Evolutionary conservation across 371 early-diverging fungal species (phyloP).

Genomic region (Mucor lusitanicus): DNA sequence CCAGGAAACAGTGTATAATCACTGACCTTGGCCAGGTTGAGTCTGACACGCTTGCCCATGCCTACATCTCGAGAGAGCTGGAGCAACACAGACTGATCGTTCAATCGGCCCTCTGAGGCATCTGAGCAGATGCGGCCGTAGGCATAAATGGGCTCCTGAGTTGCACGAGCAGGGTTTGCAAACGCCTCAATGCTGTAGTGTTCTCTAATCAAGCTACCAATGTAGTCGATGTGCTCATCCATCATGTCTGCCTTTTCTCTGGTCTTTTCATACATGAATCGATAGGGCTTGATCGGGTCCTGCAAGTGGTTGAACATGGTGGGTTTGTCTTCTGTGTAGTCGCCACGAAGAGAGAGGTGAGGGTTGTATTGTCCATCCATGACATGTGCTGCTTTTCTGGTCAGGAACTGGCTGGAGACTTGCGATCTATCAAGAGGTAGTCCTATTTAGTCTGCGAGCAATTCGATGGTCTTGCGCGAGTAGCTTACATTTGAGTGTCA

Average conservation of each 20-base stretch:
- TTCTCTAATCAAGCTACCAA: constrained; percentile 57
- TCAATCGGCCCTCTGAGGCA: constrained; percentile 57
- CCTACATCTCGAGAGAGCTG: constrained; percentile 78
- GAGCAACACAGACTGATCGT: constrained; percentile 70
- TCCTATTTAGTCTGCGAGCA: no score
- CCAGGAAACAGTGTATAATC: constrained; percentile 74
- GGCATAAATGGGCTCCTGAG: constrained; percentile 36
- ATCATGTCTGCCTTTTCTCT: constrained; percentile 69
- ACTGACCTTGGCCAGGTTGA: constrained; percentile 58
- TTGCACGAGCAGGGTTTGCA: constrained; percentile 65
- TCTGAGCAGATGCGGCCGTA: constrained; percentile 79
- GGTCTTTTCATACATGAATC: constrained; percentile 90
- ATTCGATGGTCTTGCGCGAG: no score
- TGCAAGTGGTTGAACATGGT: constrained; percentile 37
- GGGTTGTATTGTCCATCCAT: constrained; percentile 39
- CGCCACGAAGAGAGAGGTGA: constrained; percentile 8
- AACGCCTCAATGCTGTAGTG: constrained; percentile 50
- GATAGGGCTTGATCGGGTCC: constrained; percentile 63
- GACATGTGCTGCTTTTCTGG: constrained; percentile 24
- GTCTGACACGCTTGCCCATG: constrained; percentile 66
- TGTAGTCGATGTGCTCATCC: constrained; percentile 73
- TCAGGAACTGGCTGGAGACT: constrained; percentile 16
- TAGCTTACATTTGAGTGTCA: constrained; percentile 21
- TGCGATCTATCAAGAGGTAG: constrained; percentile 1
- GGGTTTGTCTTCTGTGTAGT: neutral